Evolutionary conservation across 208 protist species (phyloP).

Genomic region (Crithidia fasciculata): DNA sequence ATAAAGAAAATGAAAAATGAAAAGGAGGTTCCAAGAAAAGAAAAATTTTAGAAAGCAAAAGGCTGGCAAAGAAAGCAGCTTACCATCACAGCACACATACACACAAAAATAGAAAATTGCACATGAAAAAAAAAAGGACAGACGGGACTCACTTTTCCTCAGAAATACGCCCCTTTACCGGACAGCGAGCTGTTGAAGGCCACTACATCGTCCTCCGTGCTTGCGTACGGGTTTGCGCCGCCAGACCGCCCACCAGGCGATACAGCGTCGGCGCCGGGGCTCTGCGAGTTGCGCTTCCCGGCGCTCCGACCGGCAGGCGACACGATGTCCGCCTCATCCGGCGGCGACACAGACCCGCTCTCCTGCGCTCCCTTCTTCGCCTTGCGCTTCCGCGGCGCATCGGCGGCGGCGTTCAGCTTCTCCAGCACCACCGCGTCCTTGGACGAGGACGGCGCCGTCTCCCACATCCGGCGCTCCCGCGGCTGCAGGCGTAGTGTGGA

Average conservation of each 20-base stretch:
- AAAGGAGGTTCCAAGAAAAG: too few species aligned
- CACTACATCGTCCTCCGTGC: conserved; percentile 15
- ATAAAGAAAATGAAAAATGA: too few species aligned
- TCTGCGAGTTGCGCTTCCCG: not conserved
- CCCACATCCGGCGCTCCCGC: conserved; percentile 29
- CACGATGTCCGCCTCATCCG: not conserved
- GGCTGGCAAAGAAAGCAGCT: not conserved
- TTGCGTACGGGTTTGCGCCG: not conserved
- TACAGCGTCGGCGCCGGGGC: not conserved
- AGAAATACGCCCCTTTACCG: not conserved
- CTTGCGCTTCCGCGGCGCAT: not conserved
- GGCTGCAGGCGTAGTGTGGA: conserved; percentile 15
- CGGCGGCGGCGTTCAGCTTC: conserved; percentile 14
- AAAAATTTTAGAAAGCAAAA: not conserved
- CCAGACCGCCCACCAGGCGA: not conserved
- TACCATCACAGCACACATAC: not conserved
- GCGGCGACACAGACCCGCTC: not conserved
- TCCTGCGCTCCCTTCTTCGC: not conserved
- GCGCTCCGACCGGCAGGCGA: not conserved
- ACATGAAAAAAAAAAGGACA: not conserved
- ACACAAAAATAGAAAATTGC: not conserved
- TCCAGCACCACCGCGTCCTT: not conserved
- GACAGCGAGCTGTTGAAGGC: conserved; percentile 1
- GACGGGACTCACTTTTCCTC: not conserved
- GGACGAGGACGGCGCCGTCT: conserved; percentile 6